phyloP scores from a whole-genome alignment of 2,329 filamentous ascomycete species.

The Nigrospora oryzae region DNA sequence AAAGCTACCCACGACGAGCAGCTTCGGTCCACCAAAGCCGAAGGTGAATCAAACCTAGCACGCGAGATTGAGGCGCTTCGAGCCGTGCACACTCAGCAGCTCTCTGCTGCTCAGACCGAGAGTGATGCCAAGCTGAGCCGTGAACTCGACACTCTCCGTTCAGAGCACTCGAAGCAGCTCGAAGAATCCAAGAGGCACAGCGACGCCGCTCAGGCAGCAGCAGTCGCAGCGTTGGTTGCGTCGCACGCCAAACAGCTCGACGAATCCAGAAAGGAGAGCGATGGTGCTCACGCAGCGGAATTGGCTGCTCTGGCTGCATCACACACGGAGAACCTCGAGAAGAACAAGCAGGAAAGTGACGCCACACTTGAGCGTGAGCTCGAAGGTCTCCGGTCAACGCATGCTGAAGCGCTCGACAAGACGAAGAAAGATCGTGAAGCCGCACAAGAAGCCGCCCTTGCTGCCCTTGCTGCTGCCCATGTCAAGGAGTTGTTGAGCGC shows the following conservation, averaged over 20 bases:
- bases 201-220: slow-evolving; percentile 8
- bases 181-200: slow-evolving; percentile 16
- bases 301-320: not conserved
- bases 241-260: slow-evolving; percentile 2
- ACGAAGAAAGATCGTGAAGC: slow-evolving; percentile 15
- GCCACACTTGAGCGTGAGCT: slow-evolving; percentile 12
- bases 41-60: slow-evolving; percentile 12
- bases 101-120: slow-evolving; percentile 3
- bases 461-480: slow-evolving; percentile 6
- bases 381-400: slow-evolving; percentile 13
- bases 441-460: slow-evolving; percentile 10
- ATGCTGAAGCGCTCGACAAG: slow-evolving; percentile 17
- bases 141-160: slow-evolving; percentile 15
- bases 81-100: not conserved
- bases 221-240: not conserved
- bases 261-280: slow-evolving; percentile 3
- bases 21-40: slow-evolving; percentile 15
- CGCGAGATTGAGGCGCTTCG: slow-evolving; percentile 2
- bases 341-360: slow-evolving; percentile 6
- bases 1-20: slow-evolving; percentile 15
- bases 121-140: slow-evolving; percentile 10
- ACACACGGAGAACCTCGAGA: not conserved
- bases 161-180: slow-evolving; percentile 16
- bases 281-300: not conserved
- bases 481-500: not conserved